These are phyloP conservation scores for Papiliotrema nemorosa DNA, from an alignment of 1,284 basidiomycete genomes.

Conservation along the genomic window DNA sequence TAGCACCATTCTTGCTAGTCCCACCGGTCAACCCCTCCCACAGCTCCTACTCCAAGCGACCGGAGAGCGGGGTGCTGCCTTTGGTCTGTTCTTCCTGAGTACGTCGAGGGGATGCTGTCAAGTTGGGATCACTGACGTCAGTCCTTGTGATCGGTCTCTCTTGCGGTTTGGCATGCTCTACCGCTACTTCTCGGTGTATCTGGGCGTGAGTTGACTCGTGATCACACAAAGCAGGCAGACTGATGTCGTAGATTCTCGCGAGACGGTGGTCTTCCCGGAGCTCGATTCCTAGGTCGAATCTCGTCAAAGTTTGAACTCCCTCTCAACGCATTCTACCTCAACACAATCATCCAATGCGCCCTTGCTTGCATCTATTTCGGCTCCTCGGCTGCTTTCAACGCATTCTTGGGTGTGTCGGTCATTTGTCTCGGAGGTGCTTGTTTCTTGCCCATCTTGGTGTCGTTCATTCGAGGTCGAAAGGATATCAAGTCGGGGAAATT, in stretches of 20 bases:
- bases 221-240: neutral
- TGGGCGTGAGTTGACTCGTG: conserved; percentile 27
- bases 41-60: conserved; percentile 49
- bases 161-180: conserved; percentile 44
- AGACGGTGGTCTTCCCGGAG: conserved; percentile 50
- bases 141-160: conserved; percentile 50
- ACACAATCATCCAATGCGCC: conserved; percentile 44
- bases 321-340: conserved; percentile 48
- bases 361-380: conserved; percentile 49
- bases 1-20: conserved; percentile 37
- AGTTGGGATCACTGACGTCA: conserved; percentile 1
- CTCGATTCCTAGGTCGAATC: conserved; percentile 41
- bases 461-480: conserved; percentile 41
- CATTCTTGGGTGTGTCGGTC: conserved; percentile 44
- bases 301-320: conserved; percentile 45
- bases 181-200: conserved; percentile 39
- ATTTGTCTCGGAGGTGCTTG: conserved; percentile 43
- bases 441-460: conserved; percentile 48
- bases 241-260: conserved; percentile 45
- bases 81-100: conserved; percentile 47
- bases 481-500: conserved; percentile 40
- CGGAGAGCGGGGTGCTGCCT: conserved; percentile 46
- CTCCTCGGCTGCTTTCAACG: conserved; percentile 43
- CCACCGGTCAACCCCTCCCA: conserved; percentile 49
- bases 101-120: neutral